Evolutionary conservation across 2,329 filamentous ascomycete species (phyloP), one percentile per base, ranked within the genome.

Genomic region (Colletotrichum sp.): DNA sequence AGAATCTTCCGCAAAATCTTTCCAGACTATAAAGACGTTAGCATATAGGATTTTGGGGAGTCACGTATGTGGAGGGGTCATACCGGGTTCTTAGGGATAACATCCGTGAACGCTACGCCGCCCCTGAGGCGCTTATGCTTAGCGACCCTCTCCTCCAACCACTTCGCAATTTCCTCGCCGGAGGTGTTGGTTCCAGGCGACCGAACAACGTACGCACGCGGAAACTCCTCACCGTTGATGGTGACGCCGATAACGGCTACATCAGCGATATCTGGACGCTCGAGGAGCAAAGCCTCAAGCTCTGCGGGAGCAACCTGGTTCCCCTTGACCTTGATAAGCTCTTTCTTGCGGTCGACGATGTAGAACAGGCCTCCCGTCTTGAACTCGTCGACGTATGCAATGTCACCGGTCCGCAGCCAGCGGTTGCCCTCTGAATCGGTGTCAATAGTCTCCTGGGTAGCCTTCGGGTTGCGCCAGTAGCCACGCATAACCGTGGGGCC

Each of bases 351-450:
- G 83, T 96, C 95, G 36, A 96, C 93, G 30, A 96, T 93, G 81
- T 91, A 90, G 78, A 89, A 87, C 66, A 86, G 83, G 1, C 83
- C 86, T 16, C 89, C 89, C 0, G 85, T 80, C 75, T 89, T 87
- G 79, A 92, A 91, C 34, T 88, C 88, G 69, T 92, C 88, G 77
- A 95, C 89, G 80, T 91, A 93, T 18, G 91, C 93, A 66, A 96
- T 90, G 79, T 96, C 95, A 4, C 95, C 95, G 1, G 94, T 96
- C 81, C 91, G 92, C 76, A 96, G 84, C 94, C 95, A 96, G 21
- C 92, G 85, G 34, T 86, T 88, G 62, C 88, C 89, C 75, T 88
- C 85, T 3, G 81, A 76, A 76, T 90, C 89, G 8, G 83, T 79
- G 36, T 86, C 83, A 4, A 89, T 79, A 1, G 93, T 92, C 60